Conservation (phyloP, 208 protist genomes). For the Wallacemonas sp. region DNA sequence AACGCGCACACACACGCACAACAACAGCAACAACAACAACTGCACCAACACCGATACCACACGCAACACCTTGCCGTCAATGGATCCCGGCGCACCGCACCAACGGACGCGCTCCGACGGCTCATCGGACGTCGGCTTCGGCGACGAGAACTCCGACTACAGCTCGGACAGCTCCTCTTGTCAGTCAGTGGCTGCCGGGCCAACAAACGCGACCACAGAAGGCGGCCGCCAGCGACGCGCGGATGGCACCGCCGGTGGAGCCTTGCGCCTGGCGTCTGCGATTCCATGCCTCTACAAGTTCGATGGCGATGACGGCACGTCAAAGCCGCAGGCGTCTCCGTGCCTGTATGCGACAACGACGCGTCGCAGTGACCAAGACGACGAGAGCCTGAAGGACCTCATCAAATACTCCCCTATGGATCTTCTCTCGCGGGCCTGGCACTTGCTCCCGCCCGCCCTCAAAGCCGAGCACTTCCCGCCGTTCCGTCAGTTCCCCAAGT, state of each 20-base stretch:
- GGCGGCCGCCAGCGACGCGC: not conserved
- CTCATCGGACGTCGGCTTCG: constrained; percentile 1
- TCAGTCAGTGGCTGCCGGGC: not conserved
- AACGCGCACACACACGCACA: not conserved
- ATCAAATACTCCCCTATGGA: constrained; percentile 45
- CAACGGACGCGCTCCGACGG: not conserved
- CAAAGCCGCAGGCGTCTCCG: not conserved
- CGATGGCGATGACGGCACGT: not conserved
- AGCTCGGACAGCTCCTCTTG: constrained; percentile 33
- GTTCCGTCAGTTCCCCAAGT: constrained; percentile 41
- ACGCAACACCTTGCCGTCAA: no score
- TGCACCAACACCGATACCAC: no score
- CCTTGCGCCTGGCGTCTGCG: not conserved
- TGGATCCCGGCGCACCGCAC: not conserved
- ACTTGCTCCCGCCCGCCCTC: constrained; percentile 26
- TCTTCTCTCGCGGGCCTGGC: constrained; percentile 50
- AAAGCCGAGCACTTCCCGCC: constrained; percentile 36
- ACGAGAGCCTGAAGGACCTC: constrained; percentile 31
- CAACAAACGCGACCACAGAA: not conserved
- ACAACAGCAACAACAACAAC: not conserved
- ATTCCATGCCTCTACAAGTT: constrained; percentile 26
- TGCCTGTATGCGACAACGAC: constrained; percentile 4
- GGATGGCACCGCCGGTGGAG: not conserved
- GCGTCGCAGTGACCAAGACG: constrained; percentile 5
- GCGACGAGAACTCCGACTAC: constrained; percentile 29